phyloP scores from a whole-genome alignment of 768 basidiomycete species.

The Rhodosporidiobolus sp. region DNA sequence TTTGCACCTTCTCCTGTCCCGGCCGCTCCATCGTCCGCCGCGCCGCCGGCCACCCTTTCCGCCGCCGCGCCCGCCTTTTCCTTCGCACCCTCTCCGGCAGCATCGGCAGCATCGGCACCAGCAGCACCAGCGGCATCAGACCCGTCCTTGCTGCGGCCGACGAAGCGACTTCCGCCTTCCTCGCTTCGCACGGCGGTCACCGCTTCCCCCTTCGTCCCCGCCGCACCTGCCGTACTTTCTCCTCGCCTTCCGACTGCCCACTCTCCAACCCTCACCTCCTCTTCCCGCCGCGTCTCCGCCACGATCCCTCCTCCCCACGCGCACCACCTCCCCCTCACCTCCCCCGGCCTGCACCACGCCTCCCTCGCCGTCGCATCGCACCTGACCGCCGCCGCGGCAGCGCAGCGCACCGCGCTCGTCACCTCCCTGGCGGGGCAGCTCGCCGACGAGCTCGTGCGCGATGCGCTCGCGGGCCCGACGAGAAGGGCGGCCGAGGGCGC shows the following conservation, averaged over 20 bases:
- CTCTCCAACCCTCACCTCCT: background rate
- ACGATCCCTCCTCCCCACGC: background rate
- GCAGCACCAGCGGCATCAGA: background rate
- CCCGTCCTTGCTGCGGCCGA: background rate
- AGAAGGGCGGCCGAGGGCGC: background rate
- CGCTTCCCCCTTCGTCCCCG: slow-evolving; percentile 15
- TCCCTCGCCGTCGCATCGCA: background rate
- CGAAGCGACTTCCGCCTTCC: background rate
- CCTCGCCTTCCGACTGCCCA: background rate
- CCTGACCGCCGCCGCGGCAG: background rate
- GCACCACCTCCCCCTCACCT: too few relatives aligned
- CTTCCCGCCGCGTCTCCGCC: background rate
- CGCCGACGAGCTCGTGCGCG: background rate
- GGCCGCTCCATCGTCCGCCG: background rate
- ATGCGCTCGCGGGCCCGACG: slow-evolving; percentile 1
- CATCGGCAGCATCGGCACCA: slow-evolving; percentile 20
- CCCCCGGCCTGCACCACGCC: too few relatives aligned
- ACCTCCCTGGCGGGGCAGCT: too few relatives aligned
- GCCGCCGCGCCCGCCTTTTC: background rate
- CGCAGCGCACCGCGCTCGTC: background rate
- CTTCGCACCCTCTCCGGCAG: slow-evolving; percentile 4
- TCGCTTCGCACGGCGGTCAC: slow-evolving; percentile 1
- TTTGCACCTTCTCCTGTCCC: background rate
- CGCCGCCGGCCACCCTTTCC: background rate
- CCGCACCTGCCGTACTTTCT: background rate